A percentile compares a stretch with the other conserved stretches of the same genome.
Conservation (phyloP, 176 grass and related monocot genomes). For the Bromus sterilis region DNA sequence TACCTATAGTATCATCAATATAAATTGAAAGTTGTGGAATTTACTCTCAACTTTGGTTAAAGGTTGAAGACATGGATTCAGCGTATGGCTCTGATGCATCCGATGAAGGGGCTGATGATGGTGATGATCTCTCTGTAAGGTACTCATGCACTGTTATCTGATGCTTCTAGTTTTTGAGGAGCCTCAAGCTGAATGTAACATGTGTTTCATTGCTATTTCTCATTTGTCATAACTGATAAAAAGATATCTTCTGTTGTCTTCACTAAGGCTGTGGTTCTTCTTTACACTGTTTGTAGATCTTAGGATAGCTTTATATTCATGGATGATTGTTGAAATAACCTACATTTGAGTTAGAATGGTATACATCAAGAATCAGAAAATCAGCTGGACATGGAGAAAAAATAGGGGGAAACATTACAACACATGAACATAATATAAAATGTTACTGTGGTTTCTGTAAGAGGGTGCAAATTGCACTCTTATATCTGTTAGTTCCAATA, state of each 20-base stretch:
- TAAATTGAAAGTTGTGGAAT: constrained; percentile 32
- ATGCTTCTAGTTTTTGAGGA: constrained; percentile 17
- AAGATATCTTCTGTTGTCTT: neutral
- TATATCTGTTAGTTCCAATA: neutral
- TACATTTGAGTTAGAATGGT: neutral
- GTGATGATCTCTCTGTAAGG: constrained; percentile 79
- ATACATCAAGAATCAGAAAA: neutral
- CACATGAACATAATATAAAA: neutral
- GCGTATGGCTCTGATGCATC: constrained; percentile 50
- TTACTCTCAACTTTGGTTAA: constrained; percentile 55
- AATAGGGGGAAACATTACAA: neutral
- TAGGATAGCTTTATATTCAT: constrained; percentile 11
- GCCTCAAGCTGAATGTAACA: constrained; percentile 19
- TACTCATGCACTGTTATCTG: constrained; percentile 30
- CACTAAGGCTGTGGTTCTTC: neutral
- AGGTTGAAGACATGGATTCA: constrained; percentile 62
- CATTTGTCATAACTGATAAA: constrained; percentile 11
- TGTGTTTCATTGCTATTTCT: constrained; percentile 6
- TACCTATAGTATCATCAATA: constrained; percentile 37
- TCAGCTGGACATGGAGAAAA: neutral
- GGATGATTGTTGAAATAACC: neutral
- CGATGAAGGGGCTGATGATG: constrained; percentile 56
- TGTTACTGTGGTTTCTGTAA: neutral
- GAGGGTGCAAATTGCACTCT: neutral
- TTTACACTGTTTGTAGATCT: neutral